These are phyloP conservation scores for Aspergillus sp. DNA, from an alignment of 2,329 filamentous ascomycete genomes.

Conservation along the genomic window DNA sequence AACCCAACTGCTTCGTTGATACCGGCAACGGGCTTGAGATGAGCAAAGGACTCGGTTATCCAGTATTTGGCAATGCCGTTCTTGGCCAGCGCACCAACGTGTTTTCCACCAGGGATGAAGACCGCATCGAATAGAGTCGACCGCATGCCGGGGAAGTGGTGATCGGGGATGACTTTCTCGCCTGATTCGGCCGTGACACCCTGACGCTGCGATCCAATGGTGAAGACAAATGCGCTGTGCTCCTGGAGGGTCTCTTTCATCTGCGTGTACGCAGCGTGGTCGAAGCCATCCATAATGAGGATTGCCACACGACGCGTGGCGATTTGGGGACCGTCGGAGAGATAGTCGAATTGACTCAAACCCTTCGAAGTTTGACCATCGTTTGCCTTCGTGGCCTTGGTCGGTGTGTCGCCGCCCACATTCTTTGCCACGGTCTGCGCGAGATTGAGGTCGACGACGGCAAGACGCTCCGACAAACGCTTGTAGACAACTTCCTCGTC, in stretches of 20 bases:
- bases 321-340: constrained; percentile 65
- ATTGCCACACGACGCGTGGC: constrained; percentile 71
- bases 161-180: constrained; percentile 64
- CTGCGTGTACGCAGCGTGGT: constrained; percentile 62
- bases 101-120: constrained; percentile 71
- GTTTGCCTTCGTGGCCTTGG: constrained; percentile 56
- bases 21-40: constrained; percentile 74
- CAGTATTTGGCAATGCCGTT: constrained; percentile 74
- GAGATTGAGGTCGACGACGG: constrained; percentile 69
- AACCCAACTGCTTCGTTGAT: constrained; percentile 52
- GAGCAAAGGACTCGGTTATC: constrained; percentile 77
- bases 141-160: constrained; percentile 77
- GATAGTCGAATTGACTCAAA: constrained; percentile 66
- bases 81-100: constrained; percentile 62
- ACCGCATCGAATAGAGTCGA: constrained; percentile 77
- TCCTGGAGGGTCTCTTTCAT: constrained; percentile 64
- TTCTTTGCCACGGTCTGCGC: constrained; percentile 68
- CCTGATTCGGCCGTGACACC: constrained; percentile 63
- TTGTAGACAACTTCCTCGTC: constrained; percentile 77
- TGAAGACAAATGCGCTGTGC: constrained; percentile 65
- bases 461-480: constrained; percentile 65
- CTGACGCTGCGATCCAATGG: constrained; percentile 69
- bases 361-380: constrained; percentile 65
- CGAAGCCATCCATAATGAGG: constrained; percentile 75
- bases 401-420: constrained; percentile 66